These are phyloP conservation scores for Arabidopsis arenosa DNA, from an alignment of 345 rosid genomes.

Conservation along the genomic window DNA sequence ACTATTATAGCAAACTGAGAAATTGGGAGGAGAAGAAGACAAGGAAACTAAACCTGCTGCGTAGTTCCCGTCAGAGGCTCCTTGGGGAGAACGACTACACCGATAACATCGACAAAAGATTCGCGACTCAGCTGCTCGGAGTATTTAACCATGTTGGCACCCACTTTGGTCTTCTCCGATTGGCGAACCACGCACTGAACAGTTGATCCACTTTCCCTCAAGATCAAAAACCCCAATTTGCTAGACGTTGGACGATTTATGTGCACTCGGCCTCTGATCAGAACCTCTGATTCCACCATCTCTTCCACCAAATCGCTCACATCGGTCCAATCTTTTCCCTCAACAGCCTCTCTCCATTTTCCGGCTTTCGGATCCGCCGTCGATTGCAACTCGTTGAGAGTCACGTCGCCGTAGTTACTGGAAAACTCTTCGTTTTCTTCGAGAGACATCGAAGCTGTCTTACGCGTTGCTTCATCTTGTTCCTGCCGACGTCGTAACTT, in stretches of 20 bases:
- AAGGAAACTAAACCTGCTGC: slow-evolving; percentile 52
- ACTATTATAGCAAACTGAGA: neutral
- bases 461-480: slow-evolving; percentile 45
- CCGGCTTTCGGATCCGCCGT: slow-evolving; percentile 48
- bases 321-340: slow-evolving; percentile 50
- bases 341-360: slow-evolving; percentile 51
- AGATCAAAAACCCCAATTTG: slow-evolving; percentile 67
- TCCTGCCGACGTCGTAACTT: slow-evolving; percentile 76
- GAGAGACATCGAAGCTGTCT: slow-evolving; percentile 48
- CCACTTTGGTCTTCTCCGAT: slow-evolving; percentile 49
- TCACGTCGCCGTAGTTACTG: slow-evolving; percentile 66
- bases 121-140: slow-evolving; percentile 63
- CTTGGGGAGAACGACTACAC: slow-evolving; percentile 56
- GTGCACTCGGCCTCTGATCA: slow-evolving; percentile 71
- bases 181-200: slow-evolving; percentile 75
- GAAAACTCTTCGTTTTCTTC: slow-evolving; percentile 55
- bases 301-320: slow-evolving; percentile 55
- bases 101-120: slow-evolving; percentile 65
- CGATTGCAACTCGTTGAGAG: slow-evolving; percentile 65
- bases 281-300: slow-evolving; percentile 53
- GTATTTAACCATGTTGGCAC: slow-evolving; percentile 71
- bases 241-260: slow-evolving; percentile 57
- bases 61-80: slow-evolving; percentile 62
- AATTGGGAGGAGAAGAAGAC: neutral
- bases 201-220: slow-evolving; percentile 69